Base-by-base conservation (phyloP, 2,329 filamentous ascomycete species). In the Periglandula ipomoeae region DNA sequence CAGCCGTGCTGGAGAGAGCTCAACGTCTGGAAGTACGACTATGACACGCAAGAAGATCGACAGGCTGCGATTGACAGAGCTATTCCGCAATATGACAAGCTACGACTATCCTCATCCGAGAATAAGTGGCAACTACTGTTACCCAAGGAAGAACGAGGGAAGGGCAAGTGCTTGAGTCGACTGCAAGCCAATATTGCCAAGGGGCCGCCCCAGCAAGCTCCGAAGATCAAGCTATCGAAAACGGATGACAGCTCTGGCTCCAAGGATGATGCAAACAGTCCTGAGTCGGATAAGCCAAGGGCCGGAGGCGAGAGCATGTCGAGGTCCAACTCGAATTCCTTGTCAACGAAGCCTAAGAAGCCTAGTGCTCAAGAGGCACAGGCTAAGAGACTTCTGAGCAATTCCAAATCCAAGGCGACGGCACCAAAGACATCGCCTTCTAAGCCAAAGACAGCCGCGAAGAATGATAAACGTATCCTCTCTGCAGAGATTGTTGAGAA, bases 41-140 rank as follows among this genome's bases (percentile, higher is more conserved):
- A 84, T 58, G 67, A 69, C 40, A 69, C 62, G 34, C 64, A 71
- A 17, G 72, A 75, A 27, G 73, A 80, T 52, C 75, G 81, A 26
- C 70, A 87, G 60, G 66, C 73, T 56, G 74, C 78, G 53, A 75
- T 84, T 59, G 71, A 85, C 64, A 74, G 81, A 55, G 80, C 81
- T 13, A 71, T 82, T 50, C 73, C 70, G 51, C 67, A 74, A 47
- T 84, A 76, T 53, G 81, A 84, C 61, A 78, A 75, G 59, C 71
- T 77, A 61, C 70, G 81, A 34, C 55, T 84, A 26, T 75, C 73
- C 6, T 65, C 73, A 2, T 72, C 72, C 1, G 79, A 82, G 50
- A 71, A 73, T 0, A 72, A 79, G 46, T 84, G 81, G 81, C 76
- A 84, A 57, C 74, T 70, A 53, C 65, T 84, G n/a, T 65, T 83